Evolutionary conservation across 108 stramenopile species (phyloP), one percentile per base, ranked within the genome.

Genomic region (Halocafeteria seosinensis): DNA sequence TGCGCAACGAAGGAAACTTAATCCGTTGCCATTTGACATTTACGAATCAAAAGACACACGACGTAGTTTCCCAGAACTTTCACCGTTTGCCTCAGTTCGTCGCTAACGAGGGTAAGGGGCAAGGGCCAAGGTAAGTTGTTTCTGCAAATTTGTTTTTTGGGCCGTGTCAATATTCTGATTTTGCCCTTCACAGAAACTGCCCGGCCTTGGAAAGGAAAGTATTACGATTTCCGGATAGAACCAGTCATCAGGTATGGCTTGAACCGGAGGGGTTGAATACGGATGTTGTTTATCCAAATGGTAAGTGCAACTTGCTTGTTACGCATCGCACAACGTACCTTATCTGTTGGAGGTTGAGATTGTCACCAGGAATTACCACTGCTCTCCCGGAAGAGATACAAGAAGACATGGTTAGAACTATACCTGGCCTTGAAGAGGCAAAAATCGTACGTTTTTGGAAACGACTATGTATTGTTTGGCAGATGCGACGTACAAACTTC

Each of bases 221-320:
- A 17, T 78, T 85, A 62, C 68, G 89, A 9, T 97, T 97, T 78
- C 86, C 88, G 26, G 89, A 94, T 47, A 79, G 91, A 27, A 70
- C 65, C 27, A 72, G 84, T 59, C 95, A 97, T 73, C 88, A 90
- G 68, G 87, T 86, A 52, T 97, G 92, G 77, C 76, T 97, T 28
- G 95, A 97, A 76, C 95, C 95, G 5, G 95, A 97, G 73, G 95
- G 95, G 1, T 66, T 97, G 23, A 85, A 85, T 68, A 87, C 91
- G 0, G 73, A 91, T 66, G 71, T 97, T 38, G 92, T 97, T 0
- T 97, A 97, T 71, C 95, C 95, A 31, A 93, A 92, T 65, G 95
- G 95, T 27, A n/a, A 17, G 17, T n/a, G n/a, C n/a, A n/a, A n/a
- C n/a, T n/a, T n/a, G n/a, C n/a, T n/a, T n/a, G n/a, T n/a, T n/a